Base-by-base conservation (phyloP, 2,329 filamentous ascomycete genomes). In the Colletotrichum sp. region DNA sequence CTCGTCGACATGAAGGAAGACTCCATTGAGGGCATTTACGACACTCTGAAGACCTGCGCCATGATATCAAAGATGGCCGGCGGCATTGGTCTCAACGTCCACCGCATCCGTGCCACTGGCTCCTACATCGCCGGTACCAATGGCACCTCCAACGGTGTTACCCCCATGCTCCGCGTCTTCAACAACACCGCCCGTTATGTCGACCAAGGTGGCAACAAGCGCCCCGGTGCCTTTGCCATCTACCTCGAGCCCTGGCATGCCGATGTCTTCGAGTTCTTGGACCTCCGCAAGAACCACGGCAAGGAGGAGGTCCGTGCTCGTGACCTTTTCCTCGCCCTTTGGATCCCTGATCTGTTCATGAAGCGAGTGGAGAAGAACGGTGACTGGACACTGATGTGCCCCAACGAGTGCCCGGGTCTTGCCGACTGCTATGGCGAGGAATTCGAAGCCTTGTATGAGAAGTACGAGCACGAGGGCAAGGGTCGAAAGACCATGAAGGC, bases 41-140 rank as follows among this genome's bases (percentile, higher is more conserved):
- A 99, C 83, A 99, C 97, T 21, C 91, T 99, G 79, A 99, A 99
- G 92, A 98, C 95, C 2, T 99, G 97, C 86, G 97, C 97, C 78
- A 96, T 99, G 95, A 99, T 99, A 86, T 99, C 97, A 82, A 99
- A 99, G 91, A 98, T 97, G 87, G 97, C 97, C 79, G 97, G 97
- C 84, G 97, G 97, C 84, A 98, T 99, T 83, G 97, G 97, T 80
- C 90, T 99, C 77, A 98, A 99, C 81, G 93, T 96, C 66, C 97
- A 99, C 88, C 93, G 96, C 81, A 99, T 99, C 80, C 95, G 97
- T 84, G 95, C 97, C 76, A 99, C 97, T 69, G 96, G 97, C 76
- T 98, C 97, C 33, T 99, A 99, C 87, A 99, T 99, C 85, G 95
- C 94, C 75, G 97, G 97, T 81, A 99, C 97, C 79, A 99, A 99